Base-by-base conservation (phyloP, 1,139 yeast genomes). In the Spencermartinsiella ligniputridi region DNA sequence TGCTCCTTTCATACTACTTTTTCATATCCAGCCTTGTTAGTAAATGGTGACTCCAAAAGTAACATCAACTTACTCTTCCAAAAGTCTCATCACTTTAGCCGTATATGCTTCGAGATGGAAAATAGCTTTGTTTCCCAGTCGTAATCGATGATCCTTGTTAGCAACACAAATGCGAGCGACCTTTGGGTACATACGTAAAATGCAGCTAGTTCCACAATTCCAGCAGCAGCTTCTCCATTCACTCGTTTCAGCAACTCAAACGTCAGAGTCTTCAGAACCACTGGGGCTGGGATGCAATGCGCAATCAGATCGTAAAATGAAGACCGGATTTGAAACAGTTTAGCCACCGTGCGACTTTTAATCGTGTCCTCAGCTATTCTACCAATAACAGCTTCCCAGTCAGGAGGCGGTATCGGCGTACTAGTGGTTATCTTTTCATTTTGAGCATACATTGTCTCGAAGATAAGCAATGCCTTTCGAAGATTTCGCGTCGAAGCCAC, bases 71-170 rank as follows among this genome's bases (percentile, higher is more conserved):
- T 39, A 61, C 42, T 57, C 58, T 52, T 75, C 80, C 39, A 79
- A 57, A 3, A 72, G 71, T 35, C 83, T 80, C 97, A 92, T 92
- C 2, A 81, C 79, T 60, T 78, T 83, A 1, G 97, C 97, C 15
- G 86, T 78, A 62, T 88, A 92, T 1, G 97, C 98, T 67, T 92
- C 99, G 48, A 92, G 69, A 64, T 92, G 99, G 66, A 88, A 92
- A 13, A 92, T 92, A 37, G 92, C 85, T 63, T 92, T 92, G 52
- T 77, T 78, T 1, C 98, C 98, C 49, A 86, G 70, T 51, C 92
- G 78, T 49, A 92, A 71, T 47, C 99, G 76, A 60, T 92, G 97
- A 60, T 92, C 97, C 32, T 27, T 27, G 32, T 27, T 27, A 27
- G 15, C n/a, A n/a, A 27, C 15, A 8, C 15, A 15, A 6, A 27